Evolutionary conservation across 768 basidiomycete genomes (phyloP).

Genomic region (Boletus rubescentipes): DNA sequence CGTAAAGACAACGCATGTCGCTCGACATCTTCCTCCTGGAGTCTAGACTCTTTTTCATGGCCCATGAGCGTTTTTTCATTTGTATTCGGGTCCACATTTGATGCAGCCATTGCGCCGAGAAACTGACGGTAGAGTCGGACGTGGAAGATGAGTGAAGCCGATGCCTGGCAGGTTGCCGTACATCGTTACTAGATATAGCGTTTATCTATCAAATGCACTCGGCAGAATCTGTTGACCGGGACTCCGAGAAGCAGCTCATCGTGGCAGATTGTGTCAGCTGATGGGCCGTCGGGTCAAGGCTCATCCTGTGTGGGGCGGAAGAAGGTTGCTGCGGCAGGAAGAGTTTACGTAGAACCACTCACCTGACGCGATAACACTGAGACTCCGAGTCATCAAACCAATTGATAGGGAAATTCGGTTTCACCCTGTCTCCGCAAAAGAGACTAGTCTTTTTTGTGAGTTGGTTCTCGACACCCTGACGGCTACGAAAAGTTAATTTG

Average conservation of each 20-base stretch:
- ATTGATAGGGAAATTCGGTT: neutral
- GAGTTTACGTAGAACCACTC: constrained; percentile 6
- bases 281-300: neutral
- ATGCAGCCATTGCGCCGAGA: constrained; percentile 5
- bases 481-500: neutral
- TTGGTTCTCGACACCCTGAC: neutral
- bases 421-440: constrained; percentile 10
- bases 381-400: neutral
- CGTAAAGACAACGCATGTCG: constrained; percentile 16
- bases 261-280: constrained; percentile 4
- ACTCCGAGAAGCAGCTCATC: neutral
- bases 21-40: constrained; percentile 13
- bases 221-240: constrained; percentile 5
- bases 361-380: constrained; percentile 5
- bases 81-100: neutral
- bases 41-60: neutral
- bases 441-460: neutral
- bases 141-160: neutral
- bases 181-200: constrained; percentile 4
- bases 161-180: neutral
- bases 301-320: neutral
- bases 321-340: neutral
- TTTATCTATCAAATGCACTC: neutral
- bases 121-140: neutral
- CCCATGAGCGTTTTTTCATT: constrained; percentile 10